Conservation (phyloP, 2,329 filamentous ascomycete species). For the Teratosphaeria nubilosa region DNA sequence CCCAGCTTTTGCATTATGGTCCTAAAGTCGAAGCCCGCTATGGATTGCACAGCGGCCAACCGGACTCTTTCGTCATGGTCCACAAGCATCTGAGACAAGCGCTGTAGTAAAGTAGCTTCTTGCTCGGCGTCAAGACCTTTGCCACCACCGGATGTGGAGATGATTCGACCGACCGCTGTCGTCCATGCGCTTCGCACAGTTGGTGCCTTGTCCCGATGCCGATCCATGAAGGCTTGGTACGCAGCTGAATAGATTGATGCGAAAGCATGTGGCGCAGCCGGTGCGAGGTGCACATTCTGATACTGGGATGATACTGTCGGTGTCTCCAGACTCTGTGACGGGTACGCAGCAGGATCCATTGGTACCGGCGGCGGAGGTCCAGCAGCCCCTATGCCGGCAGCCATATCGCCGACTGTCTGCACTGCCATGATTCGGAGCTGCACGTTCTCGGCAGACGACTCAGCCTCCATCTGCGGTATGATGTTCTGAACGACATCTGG, state of each 20-base stretch:
- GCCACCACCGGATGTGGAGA: constrained; percentile 83
- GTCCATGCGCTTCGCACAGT: constrained; percentile 80
- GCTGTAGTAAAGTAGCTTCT: constrained; percentile 60
- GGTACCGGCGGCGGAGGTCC: constrained; percentile 64
- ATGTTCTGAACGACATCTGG: constrained; percentile 85
- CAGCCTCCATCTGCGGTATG: constrained; percentile 84
- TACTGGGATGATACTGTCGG: constrained; percentile 31
- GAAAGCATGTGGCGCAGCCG: constrained; percentile 81
- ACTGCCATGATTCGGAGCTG: constrained; percentile 80
- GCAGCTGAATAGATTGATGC: constrained; percentile 67
- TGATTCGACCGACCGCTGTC: constrained; percentile 69
- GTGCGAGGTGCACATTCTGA: constrained; percentile 62
- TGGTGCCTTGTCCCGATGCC: constrained; percentile 76
- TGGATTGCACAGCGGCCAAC: constrained; percentile 73
- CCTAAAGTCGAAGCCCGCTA: constrained; percentile 70
- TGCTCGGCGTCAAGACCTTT: constrained; percentile 80
- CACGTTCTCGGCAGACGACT: constrained; percentile 81
- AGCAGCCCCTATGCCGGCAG: constrained; percentile 83
- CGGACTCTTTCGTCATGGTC: constrained; percentile 89
- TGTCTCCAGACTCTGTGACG: constrained; percentile 49
- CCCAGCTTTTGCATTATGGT: constrained; percentile 77
- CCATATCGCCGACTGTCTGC: constrained; percentile 89
- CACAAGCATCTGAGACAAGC: constrained; percentile 66
- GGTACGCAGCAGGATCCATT: constrained; percentile 76
- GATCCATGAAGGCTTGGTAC: constrained; percentile 75